These are phyloP conservation scores for Populus euphratica DNA, from an alignment of 345 rosid genomes.

Conservation along the genomic window DNA sequence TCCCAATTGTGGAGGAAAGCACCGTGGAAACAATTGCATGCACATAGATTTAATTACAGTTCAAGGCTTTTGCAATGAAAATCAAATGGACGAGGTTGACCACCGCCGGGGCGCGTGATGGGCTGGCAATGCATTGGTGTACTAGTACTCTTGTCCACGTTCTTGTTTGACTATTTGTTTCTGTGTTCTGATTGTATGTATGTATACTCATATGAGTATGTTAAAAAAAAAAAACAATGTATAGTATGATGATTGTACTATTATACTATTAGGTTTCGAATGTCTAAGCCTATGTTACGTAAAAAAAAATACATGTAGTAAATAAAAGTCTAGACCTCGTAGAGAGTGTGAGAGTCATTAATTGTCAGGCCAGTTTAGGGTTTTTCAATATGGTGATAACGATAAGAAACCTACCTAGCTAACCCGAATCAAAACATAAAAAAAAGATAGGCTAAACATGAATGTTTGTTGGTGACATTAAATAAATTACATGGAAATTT, in stretches of 20 bases:
- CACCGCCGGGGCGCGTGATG: conserved; percentile 67
- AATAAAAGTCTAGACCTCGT: neutral
- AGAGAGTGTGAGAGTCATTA: conserved; percentile 1
- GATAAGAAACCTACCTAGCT: conserved; percentile 33
- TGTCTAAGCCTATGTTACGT: neutral
- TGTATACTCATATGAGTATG: neutral
- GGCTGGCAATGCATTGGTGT: conserved; percentile 42
- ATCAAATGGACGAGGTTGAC: conserved; percentile 28
- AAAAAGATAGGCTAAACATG: conserved; percentile 52
- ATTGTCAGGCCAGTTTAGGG: conserved; percentile 15
- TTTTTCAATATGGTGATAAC: conserved; percentile 19
- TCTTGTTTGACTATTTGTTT: conserved; percentile 43
- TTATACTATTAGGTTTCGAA: neutral
- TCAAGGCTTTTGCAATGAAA: neutral
- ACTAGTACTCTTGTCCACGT: conserved; percentile 26
- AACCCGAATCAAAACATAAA: conserved; percentile 39
- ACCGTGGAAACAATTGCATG: neutral
- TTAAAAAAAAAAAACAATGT: neutral
- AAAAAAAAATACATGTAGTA: too few relatives aligned
- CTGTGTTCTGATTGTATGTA: neutral
- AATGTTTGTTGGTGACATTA: conserved; percentile 72
- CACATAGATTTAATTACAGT: neutral
- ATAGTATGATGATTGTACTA: neutral
- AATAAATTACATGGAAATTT: conserved; percentile 50
- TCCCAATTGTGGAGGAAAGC: conserved; percentile 2